Percentiles rank a stretch among this genome's conserved stretches.
Conservation (phyloP, 352 stramenopile genomes). For the Globisporangium radiosum region DNA sequence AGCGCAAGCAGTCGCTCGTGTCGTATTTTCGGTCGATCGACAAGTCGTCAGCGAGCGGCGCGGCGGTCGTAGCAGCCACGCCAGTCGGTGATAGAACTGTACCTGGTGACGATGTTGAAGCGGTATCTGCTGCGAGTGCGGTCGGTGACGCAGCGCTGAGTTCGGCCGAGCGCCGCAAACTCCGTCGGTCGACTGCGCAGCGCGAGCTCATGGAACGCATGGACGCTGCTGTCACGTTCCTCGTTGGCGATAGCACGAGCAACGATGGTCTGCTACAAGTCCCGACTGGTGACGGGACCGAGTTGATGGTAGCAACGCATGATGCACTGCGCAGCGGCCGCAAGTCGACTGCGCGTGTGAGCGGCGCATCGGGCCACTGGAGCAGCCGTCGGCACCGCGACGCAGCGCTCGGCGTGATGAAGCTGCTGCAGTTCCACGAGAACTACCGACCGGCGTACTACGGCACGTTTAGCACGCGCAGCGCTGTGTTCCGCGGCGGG, state of each 20-base stretch:
- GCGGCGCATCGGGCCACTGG: slow-evolving; percentile 28
- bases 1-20: slow-evolving; percentile 57
- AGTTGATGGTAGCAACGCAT: too few relatives aligned
- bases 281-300: background rate
- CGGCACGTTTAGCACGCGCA: slow-evolving; percentile 62
- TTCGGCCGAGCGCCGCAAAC: slow-evolving; percentile 1
- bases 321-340: too few relatives aligned
- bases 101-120: too few relatives aligned
- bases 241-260: slow-evolving; percentile 2
- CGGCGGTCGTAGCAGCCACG: background rate
- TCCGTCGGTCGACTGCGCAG: background rate
- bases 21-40: slow-evolving; percentile 60
- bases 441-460: slow-evolving; percentile 78
- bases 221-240: slow-evolving; percentile 31
- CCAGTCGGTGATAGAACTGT: background rate
- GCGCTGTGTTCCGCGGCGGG: slow-evolving; percentile 46
- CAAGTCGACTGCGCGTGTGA: slow-evolving; percentile 18
- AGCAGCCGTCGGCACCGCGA: slow-evolving; percentile 45
- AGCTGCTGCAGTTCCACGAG: slow-evolving; percentile 84
- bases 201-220: slow-evolving; percentile 42
- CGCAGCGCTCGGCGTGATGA: slow-evolving; percentile 63
- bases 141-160: background rate
- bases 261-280: background rate
- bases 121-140: too few relatives aligned
- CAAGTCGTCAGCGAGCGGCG: slow-evolving; percentile 3